Conservation (phyloP, 2,329 filamentous ascomycete species). For the Dactylellina parvicollis region DNA sequence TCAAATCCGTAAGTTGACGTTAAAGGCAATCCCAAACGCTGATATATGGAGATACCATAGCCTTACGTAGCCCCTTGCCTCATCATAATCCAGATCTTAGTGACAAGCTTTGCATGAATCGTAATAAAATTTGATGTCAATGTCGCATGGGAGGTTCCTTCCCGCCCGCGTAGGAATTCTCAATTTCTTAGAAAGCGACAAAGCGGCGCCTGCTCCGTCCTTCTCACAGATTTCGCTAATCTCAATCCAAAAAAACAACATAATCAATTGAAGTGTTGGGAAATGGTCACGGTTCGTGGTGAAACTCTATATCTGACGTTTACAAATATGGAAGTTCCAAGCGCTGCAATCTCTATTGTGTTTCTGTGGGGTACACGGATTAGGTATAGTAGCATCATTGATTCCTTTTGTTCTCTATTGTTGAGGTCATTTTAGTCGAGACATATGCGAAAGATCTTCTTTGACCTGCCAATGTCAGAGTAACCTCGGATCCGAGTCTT, state of each 20-base stretch:
- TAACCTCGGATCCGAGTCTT: constrained; percentile 1
- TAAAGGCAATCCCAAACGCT: too few species aligned
- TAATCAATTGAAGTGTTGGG: background rate
- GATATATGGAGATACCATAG: too few species aligned
- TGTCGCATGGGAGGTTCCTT: too few species aligned
- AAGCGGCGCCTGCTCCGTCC: background rate
- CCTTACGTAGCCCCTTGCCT: too few species aligned
- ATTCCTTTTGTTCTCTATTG: background rate
- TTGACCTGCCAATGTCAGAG: background rate
- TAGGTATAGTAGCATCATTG: background rate
- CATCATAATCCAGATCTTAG: too few species aligned
- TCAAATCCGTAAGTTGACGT: too few species aligned
- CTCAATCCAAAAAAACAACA: background rate
- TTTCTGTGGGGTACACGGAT: background rate
- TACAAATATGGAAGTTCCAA: background rate
- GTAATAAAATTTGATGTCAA: too few species aligned
- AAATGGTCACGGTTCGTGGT: background rate
- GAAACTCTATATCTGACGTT: background rate
- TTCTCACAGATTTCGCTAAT: constrained; percentile 1
- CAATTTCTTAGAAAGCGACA: background rate
- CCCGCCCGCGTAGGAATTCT: background rate
- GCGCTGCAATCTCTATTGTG: background rate
- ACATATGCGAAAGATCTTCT: background rate
- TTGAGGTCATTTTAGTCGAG: background rate
- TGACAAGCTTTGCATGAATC: too few species aligned